Evolutionary conservation across 2,329 filamentous ascomycete genomes (phyloP), one percentile per base, ranked within the genome.

Genomic region (Lasiodiplodia hormozganensis): DNA sequence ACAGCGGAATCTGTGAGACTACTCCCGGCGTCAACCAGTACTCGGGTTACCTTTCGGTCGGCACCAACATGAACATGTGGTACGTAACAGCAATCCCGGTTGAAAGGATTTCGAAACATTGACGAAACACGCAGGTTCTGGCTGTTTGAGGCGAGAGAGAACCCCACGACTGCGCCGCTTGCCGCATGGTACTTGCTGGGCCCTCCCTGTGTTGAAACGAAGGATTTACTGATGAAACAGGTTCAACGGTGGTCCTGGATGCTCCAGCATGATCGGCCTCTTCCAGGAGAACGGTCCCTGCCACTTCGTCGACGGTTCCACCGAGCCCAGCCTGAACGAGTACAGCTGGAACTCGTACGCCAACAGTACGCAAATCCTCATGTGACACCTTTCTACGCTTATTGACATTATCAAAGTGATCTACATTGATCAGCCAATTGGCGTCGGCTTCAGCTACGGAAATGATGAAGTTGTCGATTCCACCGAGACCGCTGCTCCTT

Each of bases 81-180:
- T 58, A 40, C 34, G 54, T 40, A 8, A 40, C 21, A 8, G 10
- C 2, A 11, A 1, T 5, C 16, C 53, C 31, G 16, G 16, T 14
- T 31, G 16, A 2, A 21, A 23, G 6, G 18, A 36, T 6, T 47
- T 43, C 23, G 58, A 47, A 62, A 47, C 38, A n/a, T 23, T 62
- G 16, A 54, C 11, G 34, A 38, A 58, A 58, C 34, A 21, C n/a
- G 54, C 34, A 58, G 54, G 54, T 82, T 82, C 69, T 82, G 82
- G 82, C 83, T 83, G 70, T 85, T 85, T 64, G 83, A 85, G 72
- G 78, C 82, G 7, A 77, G 84, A 12, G 79, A 83, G 49, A 80
- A 83, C 69, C 82, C 81, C 0, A 75, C 84, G 31, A 84, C 83
- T 69, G 83, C 84, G 74, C 84, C 83, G 0, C 84, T 83, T 1